phyloP scores from a whole-genome alignment of 805 yeast species.

The Hanseniaspora hatyaiensis region DNA sequence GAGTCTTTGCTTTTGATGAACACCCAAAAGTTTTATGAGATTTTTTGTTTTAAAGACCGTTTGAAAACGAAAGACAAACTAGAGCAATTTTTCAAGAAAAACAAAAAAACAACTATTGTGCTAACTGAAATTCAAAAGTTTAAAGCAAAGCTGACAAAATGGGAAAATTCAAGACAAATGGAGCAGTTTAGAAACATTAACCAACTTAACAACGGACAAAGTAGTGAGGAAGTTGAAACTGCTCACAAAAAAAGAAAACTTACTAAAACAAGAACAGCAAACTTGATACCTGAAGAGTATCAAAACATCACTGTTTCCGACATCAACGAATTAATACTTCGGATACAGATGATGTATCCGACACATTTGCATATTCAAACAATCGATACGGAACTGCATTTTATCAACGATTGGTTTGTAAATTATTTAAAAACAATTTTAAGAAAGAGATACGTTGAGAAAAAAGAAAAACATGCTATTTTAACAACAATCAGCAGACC shows the following conservation, averaged over 20 bases:
- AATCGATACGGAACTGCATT: conserved; percentile 10
- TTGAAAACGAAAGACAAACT: neutral
- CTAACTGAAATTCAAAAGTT: conserved; percentile 6
- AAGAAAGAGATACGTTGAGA: neutral
- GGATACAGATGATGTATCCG: conserved; percentile 4
- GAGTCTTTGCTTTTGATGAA: conserved; percentile 5
- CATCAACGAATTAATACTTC: neutral
- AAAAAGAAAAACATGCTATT: neutral
- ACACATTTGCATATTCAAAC: conserved; percentile 3
- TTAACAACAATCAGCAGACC: neutral
- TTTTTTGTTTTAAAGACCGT: neutral
- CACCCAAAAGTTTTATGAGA: conserved; percentile 8
- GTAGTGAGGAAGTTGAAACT: too few relatives aligned
- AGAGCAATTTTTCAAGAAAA: neutral
- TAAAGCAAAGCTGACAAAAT: neutral
- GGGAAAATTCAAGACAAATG: conserved; percentile 11
- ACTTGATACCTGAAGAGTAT: conserved; percentile 4
- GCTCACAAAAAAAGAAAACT: too few relatives aligned
- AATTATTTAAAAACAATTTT: conserved; percentile 12
- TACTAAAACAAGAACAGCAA: neutral
- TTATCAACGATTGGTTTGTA: conserved; percentile 15
- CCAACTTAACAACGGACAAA: neutral
- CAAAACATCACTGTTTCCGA: neutral
- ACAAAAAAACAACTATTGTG: conserved; percentile 3
- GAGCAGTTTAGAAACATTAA: neutral